Base-by-base conservation (phyloP, 2,329 filamentous ascomycete species). In the Metarhizium guizhouense region DNA sequence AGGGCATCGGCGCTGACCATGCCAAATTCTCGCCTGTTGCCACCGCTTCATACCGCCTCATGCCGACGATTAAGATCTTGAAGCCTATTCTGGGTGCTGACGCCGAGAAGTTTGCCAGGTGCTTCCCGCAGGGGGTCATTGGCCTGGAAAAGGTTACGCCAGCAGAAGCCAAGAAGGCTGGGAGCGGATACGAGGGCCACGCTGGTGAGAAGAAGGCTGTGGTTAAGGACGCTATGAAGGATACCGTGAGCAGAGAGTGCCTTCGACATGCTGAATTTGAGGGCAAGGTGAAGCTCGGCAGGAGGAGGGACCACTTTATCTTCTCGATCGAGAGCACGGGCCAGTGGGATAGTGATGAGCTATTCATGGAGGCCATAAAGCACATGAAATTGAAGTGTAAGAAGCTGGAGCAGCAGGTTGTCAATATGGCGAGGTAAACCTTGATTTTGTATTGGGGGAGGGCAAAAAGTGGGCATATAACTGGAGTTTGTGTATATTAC, bases 21-120 rank as follows among this genome's bases (percentile, higher is more conserved):
- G 87, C 94, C 64, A 99, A 99, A 73, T 99, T 94, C 76, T 96
- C 90, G 0, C 94, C 94, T 50, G 94, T 97, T 40, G 92, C 93
- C 3, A 96, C 94, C 1, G 94, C 94, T 3, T 90, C 88, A 29
- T 99, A 99, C 76, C 85, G 94, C 52, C 81, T 99, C 20, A 76
- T 99, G 67, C 94, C 94, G 7, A 86, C 86, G 62, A 97, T 99
- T 71, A 80, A 82, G 60, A 97, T 99, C 67, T 76, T 80, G 48
- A 76, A 81, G 63, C 94, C 94, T 20, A 97, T 99, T 58, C 69
- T 95, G 4, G 94, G 93, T 47, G 77, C 80, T 45, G 91, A 97
- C 65, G 94, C 94, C 2, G 81, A 85, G 67, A 96, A 96, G 70
- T 97, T 99, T 67, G 84, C 86, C 48, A 80, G 82, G 62, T 99